Evolutionary conservation across 1,284 basidiomycete species (phyloP), one percentile per base, ranked within the genome.

Genomic region (Rhodofomes roseus): DNA sequence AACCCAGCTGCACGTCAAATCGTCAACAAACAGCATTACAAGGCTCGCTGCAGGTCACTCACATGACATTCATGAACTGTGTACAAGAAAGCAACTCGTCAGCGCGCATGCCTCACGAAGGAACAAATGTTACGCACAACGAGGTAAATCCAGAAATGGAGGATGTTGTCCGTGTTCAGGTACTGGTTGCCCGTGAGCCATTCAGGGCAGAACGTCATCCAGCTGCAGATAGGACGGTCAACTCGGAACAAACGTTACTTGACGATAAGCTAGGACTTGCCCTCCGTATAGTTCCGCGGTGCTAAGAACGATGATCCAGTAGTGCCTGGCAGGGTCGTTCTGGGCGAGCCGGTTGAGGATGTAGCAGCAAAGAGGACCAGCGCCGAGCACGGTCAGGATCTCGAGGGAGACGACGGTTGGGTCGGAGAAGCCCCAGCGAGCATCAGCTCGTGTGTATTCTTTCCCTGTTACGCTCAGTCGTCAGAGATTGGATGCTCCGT

Each of bases 171-270:
- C 0, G 84, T 90, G 66, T 89, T 80, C 59, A 93, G 73, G 66
- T 81, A 87, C 0, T 85, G 83, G 64, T 84, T 89, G 36, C 89
- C 90, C 0, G 82, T 87, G 58, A 93, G 74, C 92, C 92, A 93
- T 72, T 93, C 90, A 1, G 90, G 91, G 68, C 84, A 86, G 74
- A 92, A 92, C 2, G 89, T 93, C 89, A 93, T 92, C 85, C 85
- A 92, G 27, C 88, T 89, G 56, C 31, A 60, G 52, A 40, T 29
- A 14, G 39, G 22, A 34, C 9, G 46, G 0, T 43, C 11, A 37
- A 22, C 20, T 41, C 31, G 27, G 22, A 43, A 40, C 2, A 37
- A 18, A 52, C 27, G 31, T 22, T 18, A 25, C 23, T 34, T 34
- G 5, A 11, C 31, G 31, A 34, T 34, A 4, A 34, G 31, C 4